Conservation (phyloP, 2,329 filamentous ascomycete species). For the Aspergillus pseudoviridinutans region DNA sequence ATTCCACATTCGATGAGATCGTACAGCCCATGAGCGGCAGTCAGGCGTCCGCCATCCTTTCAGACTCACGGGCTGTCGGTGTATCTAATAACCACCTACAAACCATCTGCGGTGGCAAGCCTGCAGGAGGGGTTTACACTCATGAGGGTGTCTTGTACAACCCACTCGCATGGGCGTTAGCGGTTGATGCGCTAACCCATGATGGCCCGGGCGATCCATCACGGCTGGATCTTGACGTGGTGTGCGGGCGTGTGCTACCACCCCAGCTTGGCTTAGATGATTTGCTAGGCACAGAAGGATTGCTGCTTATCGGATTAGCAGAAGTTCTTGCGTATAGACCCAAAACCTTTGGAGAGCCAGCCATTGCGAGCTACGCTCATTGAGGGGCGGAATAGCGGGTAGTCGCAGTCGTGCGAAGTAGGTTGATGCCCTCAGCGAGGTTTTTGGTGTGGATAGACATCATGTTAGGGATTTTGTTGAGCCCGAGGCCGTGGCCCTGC, state of each 20-base stretch:
- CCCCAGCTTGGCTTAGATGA: conserved; percentile 35
- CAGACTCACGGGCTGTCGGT: conserved; percentile 41
- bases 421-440: not conserved
- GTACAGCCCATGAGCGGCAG: conserved; percentile 49
- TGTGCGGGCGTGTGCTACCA: conserved; percentile 36
- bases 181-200: conserved; percentile 48
- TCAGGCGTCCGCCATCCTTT: conserved; percentile 44
- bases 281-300: conserved; percentile 44
- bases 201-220: conserved; percentile 42
- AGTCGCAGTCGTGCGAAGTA: not conserved
- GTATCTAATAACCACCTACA: conserved; percentile 52
- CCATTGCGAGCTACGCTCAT: conserved; percentile 38
- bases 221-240: conserved; percentile 36
- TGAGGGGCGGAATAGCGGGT: not conserved
- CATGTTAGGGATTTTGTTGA: not conserved
- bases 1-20: conserved; percentile 49
- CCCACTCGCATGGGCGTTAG: conserved; percentile 39
- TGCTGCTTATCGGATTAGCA: conserved; percentile 38
- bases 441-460: not conserved
- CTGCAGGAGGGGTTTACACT: conserved; percentile 45
- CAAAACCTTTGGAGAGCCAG: conserved; percentile 39
- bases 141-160: conserved; percentile 52
- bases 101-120: conserved; percentile 33
- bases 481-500: too few species aligned
- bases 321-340: conserved; percentile 31